phyloP scores from a whole-genome alignment of 1,284 basidiomycete species.

The Cryptococcus sp. region DNA sequence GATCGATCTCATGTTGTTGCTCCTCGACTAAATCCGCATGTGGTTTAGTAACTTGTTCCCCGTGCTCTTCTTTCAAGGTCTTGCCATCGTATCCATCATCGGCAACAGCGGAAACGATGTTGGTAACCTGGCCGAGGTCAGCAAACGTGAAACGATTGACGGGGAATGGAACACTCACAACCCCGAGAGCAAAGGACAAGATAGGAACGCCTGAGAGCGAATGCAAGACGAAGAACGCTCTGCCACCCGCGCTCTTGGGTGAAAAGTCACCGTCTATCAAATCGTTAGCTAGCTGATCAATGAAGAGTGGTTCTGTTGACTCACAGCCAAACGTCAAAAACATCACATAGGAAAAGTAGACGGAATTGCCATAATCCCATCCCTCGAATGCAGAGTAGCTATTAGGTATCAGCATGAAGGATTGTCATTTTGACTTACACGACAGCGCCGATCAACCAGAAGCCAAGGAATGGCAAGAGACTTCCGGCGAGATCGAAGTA shows the following conservation, averaged over 20 bases:
- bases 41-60: background rate
- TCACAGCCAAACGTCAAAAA: background rate
- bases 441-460: background rate
- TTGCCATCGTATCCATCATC: background rate
- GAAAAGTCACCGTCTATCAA: background rate
- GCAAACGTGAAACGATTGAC: background rate
- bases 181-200: background rate
- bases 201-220: background rate
- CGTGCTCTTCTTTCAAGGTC: background rate
- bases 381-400: background rate
- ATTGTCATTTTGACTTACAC: background rate
- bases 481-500: background rate
- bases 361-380: background rate
- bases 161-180: background rate
- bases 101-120: background rate
- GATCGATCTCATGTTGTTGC: background rate
- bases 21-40: background rate
- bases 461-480: background rate
- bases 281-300: too few relatives aligned
- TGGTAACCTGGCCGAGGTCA: background rate
- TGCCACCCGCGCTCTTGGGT: background rate
- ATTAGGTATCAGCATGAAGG: background rate
- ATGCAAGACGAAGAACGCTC: conserved; percentile 1
- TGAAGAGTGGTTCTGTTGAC: background rate
- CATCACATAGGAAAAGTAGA: background rate